phyloP scores from a whole-genome alignment of 2,329 filamentous ascomycete species.

The Claviceps maximensis region DNA sequence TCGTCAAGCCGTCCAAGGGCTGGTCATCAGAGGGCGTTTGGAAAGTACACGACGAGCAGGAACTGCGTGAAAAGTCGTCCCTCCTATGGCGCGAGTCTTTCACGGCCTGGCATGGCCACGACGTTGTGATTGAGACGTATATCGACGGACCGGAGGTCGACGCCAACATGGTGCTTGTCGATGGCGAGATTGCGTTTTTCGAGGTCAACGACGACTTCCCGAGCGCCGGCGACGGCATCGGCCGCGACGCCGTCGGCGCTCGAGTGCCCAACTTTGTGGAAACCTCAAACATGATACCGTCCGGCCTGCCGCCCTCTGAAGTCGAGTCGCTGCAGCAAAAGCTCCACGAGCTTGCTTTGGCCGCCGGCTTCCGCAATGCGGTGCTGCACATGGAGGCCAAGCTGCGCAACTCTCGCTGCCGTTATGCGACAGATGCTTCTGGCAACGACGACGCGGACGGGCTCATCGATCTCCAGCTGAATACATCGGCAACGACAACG shows the following conservation, averaged over 20 bases:
- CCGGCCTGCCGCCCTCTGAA: not conserved
- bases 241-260: not conserved
- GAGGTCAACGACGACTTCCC: conserved; percentile 1
- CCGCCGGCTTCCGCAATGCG: not conserved
- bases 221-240: not conserved
- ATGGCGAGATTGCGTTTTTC: not conserved
- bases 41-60: not conserved
- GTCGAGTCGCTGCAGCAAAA: not conserved
- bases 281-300: not conserved
- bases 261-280: not conserved
- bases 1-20: not conserved
- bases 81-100: not conserved
- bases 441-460: not conserved
- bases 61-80: not conserved
- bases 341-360: not conserved
- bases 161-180: not conserved
- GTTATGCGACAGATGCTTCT: not conserved
- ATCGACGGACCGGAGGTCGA: conserved; percentile 1
- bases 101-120: not conserved
- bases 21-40: not conserved
- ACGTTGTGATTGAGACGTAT: not conserved
- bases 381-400: not conserved
- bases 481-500: not conserved
- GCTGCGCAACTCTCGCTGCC: not conserved
- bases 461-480: not conserved